phyloP scores from a whole-genome alignment of 1,284 basidiomycete species.

The Earliella scabrosa region DNA sequence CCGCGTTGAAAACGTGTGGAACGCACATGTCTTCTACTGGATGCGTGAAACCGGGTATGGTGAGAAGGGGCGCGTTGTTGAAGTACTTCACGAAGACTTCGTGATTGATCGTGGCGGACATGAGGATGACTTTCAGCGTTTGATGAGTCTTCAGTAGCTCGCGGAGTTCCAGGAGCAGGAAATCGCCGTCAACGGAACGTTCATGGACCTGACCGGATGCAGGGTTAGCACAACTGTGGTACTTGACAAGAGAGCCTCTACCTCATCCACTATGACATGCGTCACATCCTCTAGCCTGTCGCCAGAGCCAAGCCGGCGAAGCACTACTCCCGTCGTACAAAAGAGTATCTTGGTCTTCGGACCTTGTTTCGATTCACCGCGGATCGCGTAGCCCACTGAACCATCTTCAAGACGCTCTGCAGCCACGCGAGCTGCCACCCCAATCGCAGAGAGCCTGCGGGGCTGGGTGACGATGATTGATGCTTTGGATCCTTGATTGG shows the following conservation, averaged over 20 bases:
- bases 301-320: constrained; percentile 80
- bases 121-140: constrained; percentile 81
- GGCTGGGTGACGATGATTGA: constrained; percentile 93
- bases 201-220: constrained; percentile 73
- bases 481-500: constrained; percentile 65
- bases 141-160: constrained; percentile 76
- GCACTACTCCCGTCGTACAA: constrained; percentile 91
- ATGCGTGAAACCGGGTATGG: constrained; percentile 85
- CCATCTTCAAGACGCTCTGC: constrained; percentile 84
- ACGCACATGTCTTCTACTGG: constrained; percentile 78
- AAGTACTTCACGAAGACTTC: constrained; percentile 85
- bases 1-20: not conserved
- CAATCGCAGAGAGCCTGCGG: constrained; percentile 87
- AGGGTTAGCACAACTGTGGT: not conserved
- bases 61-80: constrained; percentile 77
- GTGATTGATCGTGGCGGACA: constrained; percentile 92
- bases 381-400: constrained; percentile 88
- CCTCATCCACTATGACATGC: constrained; percentile 93
- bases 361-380: constrained; percentile 82
- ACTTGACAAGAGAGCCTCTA: constrained; percentile 32
- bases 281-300: constrained; percentile 75
- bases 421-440: constrained; percentile 88
- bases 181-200: constrained; percentile 89
- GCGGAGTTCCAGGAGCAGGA: constrained; percentile 85
- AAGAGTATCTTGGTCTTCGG: constrained; percentile 81